Base-by-base conservation (phyloP, 352 stramenopile species). In the Aphanomyces cochlioides region DNA sequence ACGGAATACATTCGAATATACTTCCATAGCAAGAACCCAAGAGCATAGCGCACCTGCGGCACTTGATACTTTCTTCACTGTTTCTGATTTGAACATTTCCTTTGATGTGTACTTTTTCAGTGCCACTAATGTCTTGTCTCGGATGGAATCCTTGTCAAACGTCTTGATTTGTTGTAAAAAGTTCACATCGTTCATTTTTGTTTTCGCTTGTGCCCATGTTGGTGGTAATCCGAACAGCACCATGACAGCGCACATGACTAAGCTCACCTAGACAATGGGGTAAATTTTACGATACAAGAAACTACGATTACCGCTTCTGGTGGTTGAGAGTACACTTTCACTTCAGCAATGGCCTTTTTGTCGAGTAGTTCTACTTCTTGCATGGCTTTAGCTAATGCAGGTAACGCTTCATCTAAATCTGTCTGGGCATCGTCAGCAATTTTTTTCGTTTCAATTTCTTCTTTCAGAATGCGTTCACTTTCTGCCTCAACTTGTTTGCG, bases 111-210 rank as follows among this genome's bases (percentile, higher is more conserved):
- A 98, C 75, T 98, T 98, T 68, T 98, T 97, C 12, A 98, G 78
- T 67, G 97, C 97, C 17, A 88, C 93, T 21, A 98, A 90, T 0
- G 92, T 95, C 67, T 96, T 96, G 67, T 93, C 90, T 12, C 84
- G 88, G 38, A 98, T 96, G 38, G 94, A 95, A 68, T 98, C 95
- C 69, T 98, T 98, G 81, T 98, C 96, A 65, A 97, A 98, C 8
- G 78, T 88, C 69, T 98, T 98, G 65, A 98, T 95, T 69, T 98
- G 89, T 56, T 92, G 77, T 4, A 98, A 71, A 66, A 98, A 98
- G 64, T 95, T 94, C 38, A 95, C 79, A 66, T 98, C 94, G 60
- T 92, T 95, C 77, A 98, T 93, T 64, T 97, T 96, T 28, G 84
- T 96, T 78, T 98, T 98, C 3, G 94, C 93, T 37, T 83, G 87